These are phyloP conservation scores for Mallotus nudiflorus DNA, from an alignment of 345 rosid genomes.

Conservation along the genomic window DNA sequence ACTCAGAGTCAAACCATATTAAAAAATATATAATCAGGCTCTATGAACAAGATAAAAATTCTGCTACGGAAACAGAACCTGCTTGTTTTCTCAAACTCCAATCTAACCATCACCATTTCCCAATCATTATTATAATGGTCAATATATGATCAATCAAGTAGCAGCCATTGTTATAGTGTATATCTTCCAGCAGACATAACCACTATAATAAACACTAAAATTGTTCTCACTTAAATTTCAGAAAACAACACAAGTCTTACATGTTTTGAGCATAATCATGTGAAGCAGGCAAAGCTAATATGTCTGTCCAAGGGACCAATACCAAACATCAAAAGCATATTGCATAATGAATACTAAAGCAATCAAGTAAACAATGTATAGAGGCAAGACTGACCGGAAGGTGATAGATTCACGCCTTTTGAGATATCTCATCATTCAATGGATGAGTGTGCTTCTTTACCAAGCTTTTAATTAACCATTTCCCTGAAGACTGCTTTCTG, in stretches of 20 bases:
- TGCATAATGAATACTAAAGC: neutral
- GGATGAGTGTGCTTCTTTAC: conserved; percentile 28
- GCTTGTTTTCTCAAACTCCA: too few relatives aligned
- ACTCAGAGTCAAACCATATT: too few relatives aligned
- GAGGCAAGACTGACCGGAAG: conserved; percentile 14
- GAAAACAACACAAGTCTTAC: neutral
- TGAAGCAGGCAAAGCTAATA: neutral
- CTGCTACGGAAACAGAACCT: too few relatives aligned
- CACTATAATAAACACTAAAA: neutral
- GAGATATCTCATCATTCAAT: neutral
- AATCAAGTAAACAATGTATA: neutral
- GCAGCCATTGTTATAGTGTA: neutral
- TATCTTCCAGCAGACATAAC: neutral
- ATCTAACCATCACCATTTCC: too few relatives aligned
- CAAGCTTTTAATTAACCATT: conserved; percentile 24
- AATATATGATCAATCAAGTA: too few relatives aligned
- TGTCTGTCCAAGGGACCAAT: neutral
- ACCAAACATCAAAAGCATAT: too few relatives aligned
- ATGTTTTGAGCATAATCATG: neutral
- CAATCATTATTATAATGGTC: too few relatives aligned
- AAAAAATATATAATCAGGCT: too few relatives aligned
- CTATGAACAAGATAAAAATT: too few relatives aligned
- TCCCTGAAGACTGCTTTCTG: conserved; percentile 14
- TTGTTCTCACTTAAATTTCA: neutral
- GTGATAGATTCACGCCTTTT: conserved; percentile 6